A percentile compares a stretch with the other conserved stretches of the same genome.
phyloP scores from a whole-genome alignment of 2,329 filamentous ascomycete species.

The Hymenoscyphus infarciens region DNA sequence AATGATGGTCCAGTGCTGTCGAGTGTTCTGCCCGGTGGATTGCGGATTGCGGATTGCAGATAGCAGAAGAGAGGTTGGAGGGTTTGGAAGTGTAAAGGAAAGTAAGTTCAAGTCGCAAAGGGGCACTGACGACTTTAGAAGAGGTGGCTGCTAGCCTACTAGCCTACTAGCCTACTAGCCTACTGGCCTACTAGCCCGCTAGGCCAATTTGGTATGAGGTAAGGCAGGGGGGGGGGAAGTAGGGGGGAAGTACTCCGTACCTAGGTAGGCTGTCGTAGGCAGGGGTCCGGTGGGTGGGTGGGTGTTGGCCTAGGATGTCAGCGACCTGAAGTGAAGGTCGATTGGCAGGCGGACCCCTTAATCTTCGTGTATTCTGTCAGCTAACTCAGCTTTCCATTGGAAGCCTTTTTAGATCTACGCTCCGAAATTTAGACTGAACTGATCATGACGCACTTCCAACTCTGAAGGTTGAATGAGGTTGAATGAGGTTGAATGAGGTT shows the following conservation, averaged over 20 bases:
- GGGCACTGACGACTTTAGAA: background rate
- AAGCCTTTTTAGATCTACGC: background rate
- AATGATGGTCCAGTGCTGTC: background rate
- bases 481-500: background rate
- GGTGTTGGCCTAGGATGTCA: too few species aligned
- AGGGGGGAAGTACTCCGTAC: too few species aligned
- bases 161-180: too few species aligned
- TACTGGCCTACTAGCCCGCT: background rate
- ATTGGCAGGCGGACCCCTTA: too few species aligned
- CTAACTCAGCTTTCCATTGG: background rate
- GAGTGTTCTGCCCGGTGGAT: background rate
- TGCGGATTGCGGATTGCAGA: background rate
- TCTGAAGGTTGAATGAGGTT: background rate
- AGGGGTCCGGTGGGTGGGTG: background rate
- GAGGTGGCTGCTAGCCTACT: background rate
- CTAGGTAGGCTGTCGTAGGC: background rate
- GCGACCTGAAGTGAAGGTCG: too few species aligned
- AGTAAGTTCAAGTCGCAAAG: background rate
- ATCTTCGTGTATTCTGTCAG: too few species aligned
- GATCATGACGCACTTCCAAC: background rate
- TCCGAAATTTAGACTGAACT: background rate
- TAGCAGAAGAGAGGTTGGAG: background rate
- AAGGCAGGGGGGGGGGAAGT: background rate
- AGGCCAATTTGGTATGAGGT: background rate
- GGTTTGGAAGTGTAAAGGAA: background rate